phyloP scores from a whole-genome alignment of 192 early-diverging fungal genomes.

The Linnemannia exigua region DNA sequence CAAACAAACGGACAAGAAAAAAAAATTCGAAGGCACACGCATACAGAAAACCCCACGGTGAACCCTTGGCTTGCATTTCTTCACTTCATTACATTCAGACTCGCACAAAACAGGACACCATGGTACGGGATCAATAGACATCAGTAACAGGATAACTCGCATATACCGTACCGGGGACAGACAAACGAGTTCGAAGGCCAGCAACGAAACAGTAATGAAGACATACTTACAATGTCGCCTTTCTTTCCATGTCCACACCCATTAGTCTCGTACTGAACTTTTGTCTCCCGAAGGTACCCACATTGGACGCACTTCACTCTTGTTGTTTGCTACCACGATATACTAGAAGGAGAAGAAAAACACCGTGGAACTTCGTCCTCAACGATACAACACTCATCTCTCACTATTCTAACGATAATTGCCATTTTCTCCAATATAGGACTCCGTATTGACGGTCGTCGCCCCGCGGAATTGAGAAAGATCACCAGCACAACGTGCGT shows the following conservation, averaged over 20 bases:
- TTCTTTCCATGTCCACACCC: background rate
- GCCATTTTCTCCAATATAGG: constrained; percentile 61
- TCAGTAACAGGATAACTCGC: background rate
- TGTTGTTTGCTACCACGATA: background rate
- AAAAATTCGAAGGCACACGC: constrained; percentile 2
- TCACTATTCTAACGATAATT: background rate
- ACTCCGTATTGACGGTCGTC: constrained; percentile 93
- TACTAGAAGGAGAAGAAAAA: background rate
- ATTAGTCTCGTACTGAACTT: constrained; percentile 65
- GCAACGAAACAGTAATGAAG: background rate
- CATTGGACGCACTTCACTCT: background rate
- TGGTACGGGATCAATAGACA: constrained; percentile 7
- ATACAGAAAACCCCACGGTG: background rate
- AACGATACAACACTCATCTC: background rate
- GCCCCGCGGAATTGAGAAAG: constrained; percentile 89
- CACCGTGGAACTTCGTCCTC: background rate
- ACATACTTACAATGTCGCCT: background rate
- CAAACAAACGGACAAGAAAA: constrained; percentile 1
- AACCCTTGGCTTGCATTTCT: background rate
- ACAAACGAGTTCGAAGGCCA: background rate
- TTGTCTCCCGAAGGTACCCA: constrained; percentile 60
- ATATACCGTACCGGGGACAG: no score
- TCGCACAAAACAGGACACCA: background rate
- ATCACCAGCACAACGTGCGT: constrained; percentile 85
- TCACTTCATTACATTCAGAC: background rate